phyloP scores from a whole-genome alignment of 495 filamentous ascomycete genomes.

The Penicillium verhagenii region DNA sequence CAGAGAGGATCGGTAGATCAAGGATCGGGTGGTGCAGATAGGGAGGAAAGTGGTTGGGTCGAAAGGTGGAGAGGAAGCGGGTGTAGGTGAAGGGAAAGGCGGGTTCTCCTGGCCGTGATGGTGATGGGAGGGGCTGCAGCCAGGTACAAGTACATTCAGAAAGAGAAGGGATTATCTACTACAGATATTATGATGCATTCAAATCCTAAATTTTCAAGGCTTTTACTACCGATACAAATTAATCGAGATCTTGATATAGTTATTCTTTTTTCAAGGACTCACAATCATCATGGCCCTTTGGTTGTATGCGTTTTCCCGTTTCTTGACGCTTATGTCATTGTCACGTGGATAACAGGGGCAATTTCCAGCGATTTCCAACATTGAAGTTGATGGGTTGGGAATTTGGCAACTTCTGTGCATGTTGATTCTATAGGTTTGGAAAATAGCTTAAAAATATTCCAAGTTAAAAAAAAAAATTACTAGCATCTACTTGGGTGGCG shows the following conservation, averaged over 20 bases:
- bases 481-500: neutral
- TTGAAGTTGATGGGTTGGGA: too few relatives aligned
- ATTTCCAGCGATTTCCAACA: neutral
- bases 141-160: neutral
- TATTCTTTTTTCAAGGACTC: neutral
- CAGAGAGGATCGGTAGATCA: neutral
- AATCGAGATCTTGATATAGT: neutral
- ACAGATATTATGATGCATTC: neutral
- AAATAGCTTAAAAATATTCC: neutral
- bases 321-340: slow-evolving; percentile 26
- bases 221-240: neutral
- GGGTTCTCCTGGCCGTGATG: slow-evolving; percentile 34
- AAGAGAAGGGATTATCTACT: neutral
- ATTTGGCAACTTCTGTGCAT: too few relatives aligned
- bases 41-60: slow-evolving; percentile 1
- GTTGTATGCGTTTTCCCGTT: slow-evolving; percentile 24
- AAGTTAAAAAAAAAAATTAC: neutral
- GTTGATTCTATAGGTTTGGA: neutral
- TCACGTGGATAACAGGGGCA: slow-evolving; percentile 15
- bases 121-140: slow-evolving; percentile 16
- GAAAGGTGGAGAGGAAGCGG: slow-evolving; percentile 12
- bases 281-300: slow-evolving; percentile 1
- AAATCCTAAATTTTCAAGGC: neutral
- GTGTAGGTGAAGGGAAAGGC: slow-evolving; percentile 30
- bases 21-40: slow-evolving; percentile 2